phyloP scores from a whole-genome alignment of 331 rosid genomes.

The Pyracantha coccinea region DNA sequence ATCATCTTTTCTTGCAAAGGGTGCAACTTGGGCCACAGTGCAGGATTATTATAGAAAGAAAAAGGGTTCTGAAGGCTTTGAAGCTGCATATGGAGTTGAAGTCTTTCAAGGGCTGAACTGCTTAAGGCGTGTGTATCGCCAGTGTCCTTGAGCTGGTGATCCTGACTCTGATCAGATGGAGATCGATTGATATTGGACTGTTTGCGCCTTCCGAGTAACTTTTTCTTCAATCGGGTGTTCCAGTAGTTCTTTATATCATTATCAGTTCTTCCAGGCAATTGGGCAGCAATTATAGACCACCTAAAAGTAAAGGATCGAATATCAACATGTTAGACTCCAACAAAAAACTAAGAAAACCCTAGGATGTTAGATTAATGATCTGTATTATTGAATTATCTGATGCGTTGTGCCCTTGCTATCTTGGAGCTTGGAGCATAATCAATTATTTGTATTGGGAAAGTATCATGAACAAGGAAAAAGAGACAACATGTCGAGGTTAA shows the following conservation, averaged over 20 bases:
- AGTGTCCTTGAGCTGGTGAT: constrained; percentile 17
- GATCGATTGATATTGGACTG: constrained; percentile 28
- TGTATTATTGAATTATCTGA: not conserved
- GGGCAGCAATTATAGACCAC: constrained; percentile 99
- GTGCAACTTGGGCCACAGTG: constrained; percentile 36
- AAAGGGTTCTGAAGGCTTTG: constrained; percentile 72
- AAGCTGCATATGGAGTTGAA: constrained; percentile 93
- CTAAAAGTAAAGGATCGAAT: constrained; percentile 25
- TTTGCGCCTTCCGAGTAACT: constrained; percentile 76
- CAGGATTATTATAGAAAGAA: constrained; percentile 53
- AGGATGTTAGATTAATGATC: not conserved
- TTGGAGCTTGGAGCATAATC: not conserved
- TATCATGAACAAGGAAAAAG: constrained; percentile 48
- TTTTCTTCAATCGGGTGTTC: constrained; percentile 98
- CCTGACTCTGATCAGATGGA: constrained; percentile 2
- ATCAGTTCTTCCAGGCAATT: constrained; percentile 97
- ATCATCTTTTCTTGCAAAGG: constrained; percentile 26
- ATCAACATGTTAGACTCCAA: not conserved
- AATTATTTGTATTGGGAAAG: constrained; percentile 7
- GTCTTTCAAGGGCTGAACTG: constrained; percentile 87
- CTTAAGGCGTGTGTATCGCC: constrained; percentile 41
- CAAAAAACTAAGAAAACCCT: constrained; percentile 5
- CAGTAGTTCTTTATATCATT: constrained; percentile 97
- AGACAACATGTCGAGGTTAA: constrained; percentile 38
- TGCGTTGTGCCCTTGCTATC: not conserved